Evolutionary conservation across 2,329 filamentous ascomycete genomes (phyloP).

Genomic region (Aspergillus sp.): DNA sequence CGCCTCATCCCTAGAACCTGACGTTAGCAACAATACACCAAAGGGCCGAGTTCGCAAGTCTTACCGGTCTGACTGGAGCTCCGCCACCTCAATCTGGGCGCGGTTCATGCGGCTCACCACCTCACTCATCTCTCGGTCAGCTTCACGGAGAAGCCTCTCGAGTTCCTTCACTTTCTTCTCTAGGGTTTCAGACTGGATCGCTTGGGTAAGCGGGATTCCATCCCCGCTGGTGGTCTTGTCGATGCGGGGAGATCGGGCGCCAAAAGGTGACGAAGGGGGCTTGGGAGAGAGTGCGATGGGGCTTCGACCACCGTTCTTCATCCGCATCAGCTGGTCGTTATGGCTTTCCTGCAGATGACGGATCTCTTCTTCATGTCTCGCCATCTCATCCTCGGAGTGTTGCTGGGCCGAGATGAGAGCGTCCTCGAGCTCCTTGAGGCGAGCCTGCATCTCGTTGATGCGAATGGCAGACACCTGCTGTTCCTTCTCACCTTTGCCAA

Average conservation of each 20-base stretch:
- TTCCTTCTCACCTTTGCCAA: slow-evolving; percentile 78
- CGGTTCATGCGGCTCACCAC: slow-evolving; percentile 79
- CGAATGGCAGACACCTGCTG: slow-evolving; percentile 76
- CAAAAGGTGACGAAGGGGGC: slow-evolving; percentile 62
- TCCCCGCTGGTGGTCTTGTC: slow-evolving; percentile 62
- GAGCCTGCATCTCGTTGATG: slow-evolving; percentile 79
- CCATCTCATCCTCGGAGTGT: slow-evolving; percentile 78
- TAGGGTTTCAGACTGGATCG: slow-evolving; percentile 70
- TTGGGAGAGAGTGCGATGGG: slow-evolving; percentile 53
- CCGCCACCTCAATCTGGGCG: slow-evolving; percentile 78
- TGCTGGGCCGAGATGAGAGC: slow-evolving; percentile 79
- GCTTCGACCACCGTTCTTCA: slow-evolving; percentile 55
- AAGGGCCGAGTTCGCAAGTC: slow-evolving; percentile 9
- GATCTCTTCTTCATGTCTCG: slow-evolving; percentile 83
- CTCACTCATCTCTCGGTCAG: slow-evolving; percentile 79
- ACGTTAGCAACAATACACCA: slow-evolving; percentile 17
- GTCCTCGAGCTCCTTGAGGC: slow-evolving; percentile 80
- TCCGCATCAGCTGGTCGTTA: slow-evolving; percentile 72
- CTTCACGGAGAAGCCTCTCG: slow-evolving; percentile 73
- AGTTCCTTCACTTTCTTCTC: slow-evolving; percentile 79
- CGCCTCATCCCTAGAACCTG: slow-evolving; percentile 61
- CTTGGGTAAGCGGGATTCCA: slow-evolving; percentile 62
- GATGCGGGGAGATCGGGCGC: slow-evolving; percentile 58
- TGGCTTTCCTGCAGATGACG: slow-evolving; percentile 72
- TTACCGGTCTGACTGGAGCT: slow-evolving; percentile 61